phyloP scores from a whole-genome alignment of 345 rosid species.

The Noccaea bulbosa region DNA sequence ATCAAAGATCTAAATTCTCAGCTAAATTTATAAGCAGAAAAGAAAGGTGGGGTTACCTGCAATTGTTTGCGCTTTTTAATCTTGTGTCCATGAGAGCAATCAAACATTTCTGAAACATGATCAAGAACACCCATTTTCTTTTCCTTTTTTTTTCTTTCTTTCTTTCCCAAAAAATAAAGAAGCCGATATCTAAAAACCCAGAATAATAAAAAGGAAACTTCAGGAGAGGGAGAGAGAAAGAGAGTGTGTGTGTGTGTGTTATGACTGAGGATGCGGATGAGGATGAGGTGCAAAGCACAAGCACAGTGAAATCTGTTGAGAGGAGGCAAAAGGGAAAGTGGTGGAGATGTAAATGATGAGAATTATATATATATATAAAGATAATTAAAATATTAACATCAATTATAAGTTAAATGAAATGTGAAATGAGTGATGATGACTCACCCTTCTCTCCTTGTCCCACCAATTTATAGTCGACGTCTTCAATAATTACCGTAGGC shows the following conservation, averaged over 20 bases:
- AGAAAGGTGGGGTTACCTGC: constrained; percentile 54
- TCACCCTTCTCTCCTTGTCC: constrained; percentile 22
- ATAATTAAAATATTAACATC: neutral
- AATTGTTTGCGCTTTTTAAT: constrained; percentile 71
- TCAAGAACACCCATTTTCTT: constrained; percentile 81
- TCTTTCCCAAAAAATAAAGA: neutral
- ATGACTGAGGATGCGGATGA: neutral
- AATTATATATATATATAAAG: constrained; percentile 9
- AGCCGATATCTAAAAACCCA: neutral
- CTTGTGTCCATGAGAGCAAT: constrained; percentile 65
- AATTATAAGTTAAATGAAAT: neutral
- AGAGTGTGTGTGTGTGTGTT: too few relatives aligned
- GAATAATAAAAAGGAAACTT: neutral
- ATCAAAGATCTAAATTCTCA: constrained; percentile 24
- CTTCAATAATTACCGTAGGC: neutral
- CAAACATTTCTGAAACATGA: constrained; percentile 76
- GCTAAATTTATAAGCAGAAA: neutral
- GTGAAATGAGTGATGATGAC: constrained; percentile 8
- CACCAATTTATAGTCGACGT: constrained; percentile 21
- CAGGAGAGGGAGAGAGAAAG: constrained; percentile 4
- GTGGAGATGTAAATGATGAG: constrained; percentile 1
- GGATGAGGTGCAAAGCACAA: neutral
- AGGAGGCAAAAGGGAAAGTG: neutral
- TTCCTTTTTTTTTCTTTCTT: neutral
- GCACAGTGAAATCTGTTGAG: constrained; percentile 16